phyloP scores from a whole-genome alignment of 1,284 basidiomycete species.

The Tylopilus orsonianus region DNA sequence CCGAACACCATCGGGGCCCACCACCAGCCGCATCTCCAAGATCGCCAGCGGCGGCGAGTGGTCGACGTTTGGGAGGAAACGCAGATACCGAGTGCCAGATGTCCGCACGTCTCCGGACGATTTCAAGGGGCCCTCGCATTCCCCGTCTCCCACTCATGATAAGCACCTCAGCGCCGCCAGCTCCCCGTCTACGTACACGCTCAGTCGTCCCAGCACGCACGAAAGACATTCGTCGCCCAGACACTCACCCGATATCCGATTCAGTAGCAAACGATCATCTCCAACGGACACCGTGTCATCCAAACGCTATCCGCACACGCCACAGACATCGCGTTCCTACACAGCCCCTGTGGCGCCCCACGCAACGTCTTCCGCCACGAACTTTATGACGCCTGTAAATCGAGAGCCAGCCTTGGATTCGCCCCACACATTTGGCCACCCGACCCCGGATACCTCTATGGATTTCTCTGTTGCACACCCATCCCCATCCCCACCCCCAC shows the following conservation, averaged over 20 bases:
- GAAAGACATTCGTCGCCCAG: constrained; percentile 18
- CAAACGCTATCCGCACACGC: constrained; percentile 28
- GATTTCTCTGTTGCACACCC: constrained; percentile 24
- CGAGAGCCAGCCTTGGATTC: constrained; percentile 30
- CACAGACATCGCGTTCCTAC: constrained; percentile 24
- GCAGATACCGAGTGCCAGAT: constrained; percentile 19
- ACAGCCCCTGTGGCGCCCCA: constrained; percentile 17
- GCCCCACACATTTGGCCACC: constrained; percentile 41
- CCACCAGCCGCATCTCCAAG: constrained; percentile 28
- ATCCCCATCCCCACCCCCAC: constrained; percentile 39
- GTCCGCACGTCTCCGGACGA: constrained; percentile 12
- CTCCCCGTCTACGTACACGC: constrained; percentile 20
- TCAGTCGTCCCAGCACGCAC: constrained; percentile 14
- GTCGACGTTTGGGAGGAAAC: constrained; percentile 45
- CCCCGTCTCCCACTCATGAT: constrained; percentile 15
- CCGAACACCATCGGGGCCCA: constrained; percentile 14
- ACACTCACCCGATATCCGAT: constrained; percentile 18
- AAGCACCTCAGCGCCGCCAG: constrained; percentile 19
- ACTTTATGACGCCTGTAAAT: constrained; percentile 25
- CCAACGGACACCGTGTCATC: constrained; percentile 31
- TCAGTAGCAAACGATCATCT: constrained; percentile 25
- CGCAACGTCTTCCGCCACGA: constrained; percentile 16
- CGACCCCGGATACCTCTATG: constrained; percentile 30
- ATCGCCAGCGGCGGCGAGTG: constrained; percentile 35
- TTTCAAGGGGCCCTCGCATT: constrained; percentile 13